Conservation (phyloP, 2,329 filamentous ascomycete genomes). For the Huntiella moniliformis region DNA sequence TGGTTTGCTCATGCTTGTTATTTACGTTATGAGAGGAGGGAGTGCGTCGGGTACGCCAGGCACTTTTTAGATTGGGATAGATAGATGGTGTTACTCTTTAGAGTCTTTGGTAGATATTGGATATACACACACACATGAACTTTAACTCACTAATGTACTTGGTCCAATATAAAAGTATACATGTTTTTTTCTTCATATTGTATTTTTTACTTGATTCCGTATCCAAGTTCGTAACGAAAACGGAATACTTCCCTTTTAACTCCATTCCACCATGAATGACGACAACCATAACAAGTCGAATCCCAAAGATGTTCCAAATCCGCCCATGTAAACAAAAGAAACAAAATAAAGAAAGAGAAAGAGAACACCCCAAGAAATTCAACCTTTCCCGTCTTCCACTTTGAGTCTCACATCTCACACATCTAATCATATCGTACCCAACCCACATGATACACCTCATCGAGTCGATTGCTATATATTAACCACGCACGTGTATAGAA, state of each 20-base stretch:
- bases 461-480: too few species aligned
- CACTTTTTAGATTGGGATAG: too few species aligned
- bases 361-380: neutral
- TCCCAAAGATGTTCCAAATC: too few species aligned
- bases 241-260: neutral
- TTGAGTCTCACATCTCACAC: too few species aligned
- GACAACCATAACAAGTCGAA: neutral
- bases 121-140: neutral
- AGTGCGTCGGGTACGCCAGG: too few species aligned
- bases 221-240: neutral
- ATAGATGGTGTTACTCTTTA: neutral
- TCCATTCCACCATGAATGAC: neutral
- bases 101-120: neutral
- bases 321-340: too few species aligned
- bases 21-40: conserved; percentile 4
- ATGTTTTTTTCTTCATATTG: conserved; percentile 1
- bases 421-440: too few species aligned
- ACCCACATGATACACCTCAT: too few species aligned
- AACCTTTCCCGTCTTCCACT: too few species aligned
- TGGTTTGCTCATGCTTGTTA: neutral
- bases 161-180: too few species aligned
- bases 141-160: too few species aligned
- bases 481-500: too few species aligned
- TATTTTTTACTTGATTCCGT: neutral
- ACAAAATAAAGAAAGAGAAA: neutral